Conservation (phyloP, 352 stramenopile species). For the Pythium sp. region DNA sequence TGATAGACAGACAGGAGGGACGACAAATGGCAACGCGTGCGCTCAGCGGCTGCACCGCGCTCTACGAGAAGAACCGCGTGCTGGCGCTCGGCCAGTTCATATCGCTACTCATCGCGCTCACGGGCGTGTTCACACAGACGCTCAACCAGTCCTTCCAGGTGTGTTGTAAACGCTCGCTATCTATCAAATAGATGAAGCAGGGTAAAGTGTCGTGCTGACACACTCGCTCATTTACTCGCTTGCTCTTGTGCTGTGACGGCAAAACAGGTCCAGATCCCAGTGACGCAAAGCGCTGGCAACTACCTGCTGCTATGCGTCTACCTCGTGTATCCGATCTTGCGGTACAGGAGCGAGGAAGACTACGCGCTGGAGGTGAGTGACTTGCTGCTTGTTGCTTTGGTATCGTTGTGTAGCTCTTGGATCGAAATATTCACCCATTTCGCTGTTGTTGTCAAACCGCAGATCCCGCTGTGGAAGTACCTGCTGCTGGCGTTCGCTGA, state of each 20-base stretch:
- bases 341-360: slow-evolving; percentile 35
- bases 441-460: neutral
- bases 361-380: slow-evolving; percentile 45
- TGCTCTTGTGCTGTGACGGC: neutral
- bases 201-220: neutral
- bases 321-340: slow-evolving; percentile 41
- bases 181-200: neutral
- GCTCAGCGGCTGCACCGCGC: slow-evolving; percentile 8
- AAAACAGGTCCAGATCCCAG: slow-evolving; percentile 66
- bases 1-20: neutral
- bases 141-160: slow-evolving; percentile 79
- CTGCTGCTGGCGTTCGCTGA: slow-evolving; percentile 91
- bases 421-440: neutral
- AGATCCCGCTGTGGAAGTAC: slow-evolving; percentile 88
- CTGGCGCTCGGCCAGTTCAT: slow-evolving; percentile 86
- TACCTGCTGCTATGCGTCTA: slow-evolving; percentile 69
- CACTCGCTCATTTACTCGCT: neutral
- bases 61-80: slow-evolving; percentile 53
- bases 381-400: neutral
- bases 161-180: neutral
- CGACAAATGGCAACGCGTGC: slow-evolving; percentile 1
- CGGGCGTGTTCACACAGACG: slow-evolving; percentile 82
- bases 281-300: slow-evolving; percentile 71
- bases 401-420: neutral
- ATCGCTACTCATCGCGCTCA: slow-evolving; percentile 85